Conservation (phyloP, 192 early-diverging fungal species). For the Backusella tarrabulga region DNA sequence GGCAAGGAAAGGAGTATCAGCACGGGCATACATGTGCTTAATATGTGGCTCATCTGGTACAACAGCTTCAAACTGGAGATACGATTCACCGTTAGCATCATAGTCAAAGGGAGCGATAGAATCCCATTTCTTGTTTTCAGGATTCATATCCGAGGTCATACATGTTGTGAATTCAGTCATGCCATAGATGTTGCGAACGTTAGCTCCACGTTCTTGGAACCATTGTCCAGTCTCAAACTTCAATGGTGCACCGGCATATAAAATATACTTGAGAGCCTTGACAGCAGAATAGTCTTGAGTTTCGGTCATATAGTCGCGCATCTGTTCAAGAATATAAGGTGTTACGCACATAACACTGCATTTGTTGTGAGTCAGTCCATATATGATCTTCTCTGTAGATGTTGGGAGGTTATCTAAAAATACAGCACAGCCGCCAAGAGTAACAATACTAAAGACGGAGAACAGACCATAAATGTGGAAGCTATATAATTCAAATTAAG, state of each 20-base stretch:
- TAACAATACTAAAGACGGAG: not conserved
- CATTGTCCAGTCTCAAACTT: not conserved
- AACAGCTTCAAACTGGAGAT: not conserved
- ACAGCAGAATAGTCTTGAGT: not conserved
- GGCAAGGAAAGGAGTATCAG: slow-evolving; percentile 8
- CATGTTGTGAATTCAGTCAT: not conserved
- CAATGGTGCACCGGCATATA: not conserved
- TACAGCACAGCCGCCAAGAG: not conserved
- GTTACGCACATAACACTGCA: not conserved
- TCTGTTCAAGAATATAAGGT: not conserved
- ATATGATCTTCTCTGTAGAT: not conserved
- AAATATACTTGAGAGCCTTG: not conserved
- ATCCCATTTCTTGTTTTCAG: not conserved
- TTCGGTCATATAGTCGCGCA: not conserved
- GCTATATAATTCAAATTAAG: not conserved
- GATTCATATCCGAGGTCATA: not conserved
- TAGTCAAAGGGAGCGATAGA: not conserved
- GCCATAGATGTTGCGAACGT: not conserved
- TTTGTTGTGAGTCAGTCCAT: not conserved
- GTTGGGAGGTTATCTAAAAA: not conserved
- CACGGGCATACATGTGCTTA: not conserved
- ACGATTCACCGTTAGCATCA: not conserved
- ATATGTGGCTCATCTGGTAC: no score
- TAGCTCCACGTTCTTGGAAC: not conserved
- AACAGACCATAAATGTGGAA: slow-evolving; percentile 1